Conservation (phyloP, 2,329 filamentous ascomycete species). For the Aureobasidium sp. region DNA sequence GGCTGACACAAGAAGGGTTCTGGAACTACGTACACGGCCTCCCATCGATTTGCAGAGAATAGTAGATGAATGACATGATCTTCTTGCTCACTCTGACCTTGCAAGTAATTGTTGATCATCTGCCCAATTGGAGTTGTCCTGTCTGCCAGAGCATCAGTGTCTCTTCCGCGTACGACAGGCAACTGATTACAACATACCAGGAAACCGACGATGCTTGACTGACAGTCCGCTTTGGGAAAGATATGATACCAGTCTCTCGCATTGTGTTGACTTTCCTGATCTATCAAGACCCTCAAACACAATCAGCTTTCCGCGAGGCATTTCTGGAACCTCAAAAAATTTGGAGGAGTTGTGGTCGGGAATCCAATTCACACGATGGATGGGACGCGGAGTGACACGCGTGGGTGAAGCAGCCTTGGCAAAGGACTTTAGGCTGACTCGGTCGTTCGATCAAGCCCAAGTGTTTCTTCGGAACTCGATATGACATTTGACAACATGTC, state of each 20-base stretch:
- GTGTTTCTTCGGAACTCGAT: not conserved
- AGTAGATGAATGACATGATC: slow-evolving; percentile 86
- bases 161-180: not conserved
- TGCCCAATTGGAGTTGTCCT: slow-evolving; percentile 76
- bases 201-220: slow-evolving; percentile 58
- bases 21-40: slow-evolving; percentile 40
- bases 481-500: not conserved
- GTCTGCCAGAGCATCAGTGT: slow-evolving; percentile 44
- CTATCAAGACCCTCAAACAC: slow-evolving; percentile 85
- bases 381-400: slow-evolving; percentile 1
- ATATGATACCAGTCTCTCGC: slow-evolving; percentile 55
- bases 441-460: not conserved
- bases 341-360: not conserved
- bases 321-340: not conserved
- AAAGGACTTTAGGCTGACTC: not conserved
- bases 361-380: not conserved
- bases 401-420: not conserved
- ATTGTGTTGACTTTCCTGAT: slow-evolving; percentile 89
- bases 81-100: slow-evolving; percentile 63
- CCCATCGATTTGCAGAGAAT: slow-evolving; percentile 90
- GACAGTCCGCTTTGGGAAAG: slow-evolving; percentile 46
- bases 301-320: slow-evolving; percentile 58
- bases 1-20: not conserved
- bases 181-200: slow-evolving; percentile 41
- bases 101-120: slow-evolving; percentile 80